These are phyloP conservation scores for Coniosporium tulheliwenetii DNA, from an alignment of 2,329 filamentous ascomycete species.

Conservation along the genomic window DNA sequence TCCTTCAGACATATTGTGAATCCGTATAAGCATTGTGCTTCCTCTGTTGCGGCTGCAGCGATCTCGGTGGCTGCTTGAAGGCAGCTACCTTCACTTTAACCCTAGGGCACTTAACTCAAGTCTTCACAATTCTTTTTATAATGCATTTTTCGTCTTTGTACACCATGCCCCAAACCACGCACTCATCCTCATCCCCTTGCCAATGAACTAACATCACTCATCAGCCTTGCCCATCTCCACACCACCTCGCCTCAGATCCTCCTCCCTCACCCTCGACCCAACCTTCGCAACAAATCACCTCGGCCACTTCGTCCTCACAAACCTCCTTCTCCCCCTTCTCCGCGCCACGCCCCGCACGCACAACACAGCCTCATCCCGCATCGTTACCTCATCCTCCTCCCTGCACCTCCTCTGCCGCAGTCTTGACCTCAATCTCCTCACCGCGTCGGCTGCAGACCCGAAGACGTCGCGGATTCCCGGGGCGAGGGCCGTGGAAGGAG, in stretches of 20 bases:
- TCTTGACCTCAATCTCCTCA: constrained; percentile 11
- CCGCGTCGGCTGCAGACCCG: constrained; percentile 9
- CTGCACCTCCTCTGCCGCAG: constrained; percentile 13
- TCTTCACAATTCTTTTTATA: too few species aligned
- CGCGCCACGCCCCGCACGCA: constrained; percentile 1
- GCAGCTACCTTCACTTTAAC: too few species aligned
- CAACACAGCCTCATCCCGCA: constrained; percentile 2
- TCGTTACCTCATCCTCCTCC: constrained; percentile 10
- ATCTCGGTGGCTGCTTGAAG: too few species aligned
- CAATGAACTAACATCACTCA: too few species aligned
- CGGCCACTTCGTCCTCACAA: constrained; percentile 11
- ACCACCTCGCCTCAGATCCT: neutral
- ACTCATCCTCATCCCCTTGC: too few species aligned
- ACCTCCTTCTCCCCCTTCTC: constrained; percentile 5
- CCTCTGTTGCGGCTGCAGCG: too few species aligned
- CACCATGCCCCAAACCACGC: too few species aligned
- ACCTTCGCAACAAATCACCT: constrained; percentile 6
- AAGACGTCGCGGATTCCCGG: neutral
- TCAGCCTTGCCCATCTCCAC: neutral
- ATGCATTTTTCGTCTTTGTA: too few species aligned
- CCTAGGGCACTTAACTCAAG: too few species aligned
- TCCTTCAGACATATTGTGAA: too few species aligned
- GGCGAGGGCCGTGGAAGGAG: constrained; percentile 8
- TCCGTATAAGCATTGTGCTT: too few species aligned
- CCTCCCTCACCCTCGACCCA: neutral